Conservation (phyloP, 2,329 filamentous ascomycete species). For the Myriosclerotinia duriaeana region DNA sequence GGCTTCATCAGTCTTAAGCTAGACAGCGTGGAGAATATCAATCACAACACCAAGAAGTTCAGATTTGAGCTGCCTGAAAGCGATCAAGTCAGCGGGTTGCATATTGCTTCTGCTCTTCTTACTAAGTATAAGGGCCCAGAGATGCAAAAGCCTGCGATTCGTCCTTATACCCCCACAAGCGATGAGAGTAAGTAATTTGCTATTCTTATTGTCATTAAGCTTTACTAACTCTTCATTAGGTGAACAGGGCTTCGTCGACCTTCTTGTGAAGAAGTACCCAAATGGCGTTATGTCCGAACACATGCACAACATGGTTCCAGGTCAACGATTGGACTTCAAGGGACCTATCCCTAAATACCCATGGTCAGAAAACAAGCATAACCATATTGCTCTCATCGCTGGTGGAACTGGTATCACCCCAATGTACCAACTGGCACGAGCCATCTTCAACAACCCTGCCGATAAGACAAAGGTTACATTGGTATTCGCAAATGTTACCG, state of each 20-base stretch:
- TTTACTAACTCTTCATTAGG: slow-evolving; percentile 49
- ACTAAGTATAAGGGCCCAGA: slow-evolving; percentile 88
- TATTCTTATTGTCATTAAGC: no score
- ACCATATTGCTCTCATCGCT: slow-evolving; percentile 83
- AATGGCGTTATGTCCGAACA: slow-evolving; percentile 89
- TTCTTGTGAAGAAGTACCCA: slow-evolving; percentile 90
- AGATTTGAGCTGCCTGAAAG: slow-evolving; percentile 83
- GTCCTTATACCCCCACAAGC: slow-evolving; percentile 89
- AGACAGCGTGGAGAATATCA: slow-evolving; percentile 74
- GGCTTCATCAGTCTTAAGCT: slow-evolving; percentile 83
- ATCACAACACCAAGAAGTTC: slow-evolving; percentile 93
- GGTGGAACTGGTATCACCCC: slow-evolving; percentile 96
- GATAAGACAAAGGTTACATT: slow-evolving; percentile 98
- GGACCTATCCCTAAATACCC: slow-evolving; percentile 92
- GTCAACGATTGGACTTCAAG: slow-evolving; percentile 86
- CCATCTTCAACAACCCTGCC: slow-evolving; percentile 92
- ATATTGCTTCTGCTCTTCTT: slow-evolving; percentile 80
- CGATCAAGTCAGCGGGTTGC: slow-evolving; percentile 79
- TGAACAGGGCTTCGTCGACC: slow-evolving; percentile 75
- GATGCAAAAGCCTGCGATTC: slow-evolving; percentile 79
- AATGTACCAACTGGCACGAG: slow-evolving; percentile 91
- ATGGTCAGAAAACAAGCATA: slow-evolving; percentile 89
- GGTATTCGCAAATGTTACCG: slow-evolving; percentile 83
- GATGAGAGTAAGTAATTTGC: slow-evolving; percentile 64
- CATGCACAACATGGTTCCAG: slow-evolving; percentile 77